A percentile compares a stretch with the other conserved stretches of the same genome.
Conservation (phyloP, 2,329 filamentous ascomycete genomes). For the Stagonosporopsis vannaccii region DNA sequence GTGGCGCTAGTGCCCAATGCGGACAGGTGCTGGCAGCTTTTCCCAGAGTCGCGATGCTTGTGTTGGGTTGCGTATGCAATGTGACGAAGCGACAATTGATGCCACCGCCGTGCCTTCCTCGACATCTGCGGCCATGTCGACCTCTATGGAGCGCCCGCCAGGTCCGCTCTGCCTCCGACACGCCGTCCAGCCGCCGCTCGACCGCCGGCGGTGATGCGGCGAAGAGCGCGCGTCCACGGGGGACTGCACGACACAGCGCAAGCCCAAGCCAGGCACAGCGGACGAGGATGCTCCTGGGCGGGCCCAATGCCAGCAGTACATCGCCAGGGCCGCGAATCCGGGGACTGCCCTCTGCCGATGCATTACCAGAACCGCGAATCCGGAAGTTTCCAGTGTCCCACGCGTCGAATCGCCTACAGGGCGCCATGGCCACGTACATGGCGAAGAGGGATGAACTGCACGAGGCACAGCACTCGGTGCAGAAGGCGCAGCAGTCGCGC, state of each 20-base stretch:
- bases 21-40: constrained; percentile 30
- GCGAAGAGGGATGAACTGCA: not conserved
- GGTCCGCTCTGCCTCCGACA: constrained; percentile 39
- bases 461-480: not conserved
- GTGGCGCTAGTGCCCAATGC: constrained; percentile 8
- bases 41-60: constrained; percentile 15
- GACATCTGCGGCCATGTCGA: constrained; percentile 53
- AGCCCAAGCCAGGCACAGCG: constrained; percentile 3
- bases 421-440: not conserved
- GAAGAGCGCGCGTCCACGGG: not conserved
- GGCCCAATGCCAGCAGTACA: not conserved
- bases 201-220: constrained; percentile 20
- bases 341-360: too few relatives aligned
- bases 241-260: not conserved
- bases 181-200: constrained; percentile 22
- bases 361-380: not conserved
- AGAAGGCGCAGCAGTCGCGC: not conserved
- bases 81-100: constrained; percentile 52
- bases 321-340: not conserved
- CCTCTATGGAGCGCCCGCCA: constrained; percentile 50
- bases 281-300: not conserved
- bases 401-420: not conserved
- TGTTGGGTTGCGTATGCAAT: constrained; percentile 36
- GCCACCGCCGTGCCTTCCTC: constrained; percentile 52
- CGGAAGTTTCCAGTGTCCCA: not conserved